A percentile compares a stretch with the other conserved stretches of the same genome.
Conservation (phyloP, 2,329 filamentous ascomycete species). For the Penicillium brasilianum region DNA sequence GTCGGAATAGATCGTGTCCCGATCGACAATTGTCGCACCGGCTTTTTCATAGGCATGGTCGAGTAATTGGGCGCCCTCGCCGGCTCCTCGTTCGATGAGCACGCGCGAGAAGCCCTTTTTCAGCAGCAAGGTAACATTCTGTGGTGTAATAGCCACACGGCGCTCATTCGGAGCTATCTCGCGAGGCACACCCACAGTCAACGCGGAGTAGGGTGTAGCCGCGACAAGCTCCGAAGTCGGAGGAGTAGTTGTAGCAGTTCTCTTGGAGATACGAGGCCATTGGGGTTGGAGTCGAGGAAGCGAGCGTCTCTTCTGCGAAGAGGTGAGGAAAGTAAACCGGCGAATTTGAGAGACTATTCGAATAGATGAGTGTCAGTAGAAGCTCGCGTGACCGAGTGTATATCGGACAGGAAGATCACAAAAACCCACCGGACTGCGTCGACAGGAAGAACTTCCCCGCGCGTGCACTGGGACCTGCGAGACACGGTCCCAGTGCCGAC, state of each 20-base stretch:
- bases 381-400: not conserved
- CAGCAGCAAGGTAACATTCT: conserved; percentile 78
- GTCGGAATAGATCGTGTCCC: conserved; percentile 70
- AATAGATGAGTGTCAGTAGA: not conserved
- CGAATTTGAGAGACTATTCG: conserved; percentile 26
- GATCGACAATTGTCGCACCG: conserved; percentile 76
- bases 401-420: not conserved
- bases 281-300: conserved; percentile 15
- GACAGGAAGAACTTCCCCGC: conserved; percentile 30
- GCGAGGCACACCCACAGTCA: conserved; percentile 78
- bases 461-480: conserved; percentile 27
- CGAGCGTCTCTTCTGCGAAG: conserved; percentile 13
- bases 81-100: conserved; percentile 80
- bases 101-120: conserved; percentile 84
- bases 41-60: conserved; percentile 78
- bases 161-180: conserved; percentile 81
- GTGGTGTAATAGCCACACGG: conserved; percentile 81
- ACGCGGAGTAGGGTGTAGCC: conserved; percentile 66
- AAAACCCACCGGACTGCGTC: conserved; percentile 31
- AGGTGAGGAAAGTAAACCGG: conserved; percentile 17
- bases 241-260: conserved; percentile 29
- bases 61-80: conserved; percentile 74
- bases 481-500: conserved; percentile 35
- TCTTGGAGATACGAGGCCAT: conserved; percentile 25
- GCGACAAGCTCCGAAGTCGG: conserved; percentile 31